These are phyloP conservation scores for Phlebopus sp. DNA, from an alignment of 1,284 basidiomycete genomes.

Conservation along the genomic window DNA sequence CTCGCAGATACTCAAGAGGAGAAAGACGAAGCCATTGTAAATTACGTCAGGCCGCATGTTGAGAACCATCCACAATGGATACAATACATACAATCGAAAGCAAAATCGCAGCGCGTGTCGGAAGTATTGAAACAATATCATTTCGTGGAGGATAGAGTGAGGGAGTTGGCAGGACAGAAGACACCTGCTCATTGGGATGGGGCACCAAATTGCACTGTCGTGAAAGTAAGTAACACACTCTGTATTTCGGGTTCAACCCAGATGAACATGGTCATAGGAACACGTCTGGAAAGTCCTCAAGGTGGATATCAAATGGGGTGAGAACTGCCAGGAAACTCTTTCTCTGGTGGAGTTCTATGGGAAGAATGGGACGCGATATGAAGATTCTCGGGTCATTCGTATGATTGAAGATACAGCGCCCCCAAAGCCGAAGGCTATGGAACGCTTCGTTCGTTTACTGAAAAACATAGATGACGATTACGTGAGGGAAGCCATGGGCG, in stretches of 20 bases:
- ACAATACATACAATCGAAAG: constrained; percentile 41
- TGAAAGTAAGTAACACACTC: constrained; percentile 31
- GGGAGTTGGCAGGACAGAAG: constrained; percentile 39
- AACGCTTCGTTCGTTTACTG: constrained; percentile 47
- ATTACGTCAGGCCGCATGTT: constrained; percentile 39
- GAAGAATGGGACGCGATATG: constrained; percentile 44
- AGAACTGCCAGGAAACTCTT: constrained; percentile 51
- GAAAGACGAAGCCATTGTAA: constrained; percentile 35
- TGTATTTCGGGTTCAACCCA: not conserved
- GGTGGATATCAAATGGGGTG: constrained; percentile 42
- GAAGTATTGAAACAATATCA: constrained; percentile 45
- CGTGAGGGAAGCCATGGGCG: constrained; percentile 7
- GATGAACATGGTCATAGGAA: constrained; percentile 32
- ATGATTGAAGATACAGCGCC: constrained; percentile 45
- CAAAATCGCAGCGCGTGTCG: constrained; percentile 38
- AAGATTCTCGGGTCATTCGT: constrained; percentile 48
- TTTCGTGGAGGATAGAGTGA: constrained; percentile 44
- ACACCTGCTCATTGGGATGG: constrained; percentile 38
- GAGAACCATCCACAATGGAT: constrained; percentile 40
- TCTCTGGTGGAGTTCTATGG: constrained; percentile 55
- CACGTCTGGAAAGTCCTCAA: constrained; percentile 56
- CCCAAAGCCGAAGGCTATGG: constrained; percentile 45
- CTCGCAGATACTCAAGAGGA: constrained; percentile 35
- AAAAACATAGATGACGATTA: constrained; percentile 41
- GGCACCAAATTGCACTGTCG: constrained; percentile 30